A percentile compares a stretch with the other conserved stretches of the same genome.
Conservation (phyloP, 108 stramenopile species). For the Epithemia pelagica region DNA sequence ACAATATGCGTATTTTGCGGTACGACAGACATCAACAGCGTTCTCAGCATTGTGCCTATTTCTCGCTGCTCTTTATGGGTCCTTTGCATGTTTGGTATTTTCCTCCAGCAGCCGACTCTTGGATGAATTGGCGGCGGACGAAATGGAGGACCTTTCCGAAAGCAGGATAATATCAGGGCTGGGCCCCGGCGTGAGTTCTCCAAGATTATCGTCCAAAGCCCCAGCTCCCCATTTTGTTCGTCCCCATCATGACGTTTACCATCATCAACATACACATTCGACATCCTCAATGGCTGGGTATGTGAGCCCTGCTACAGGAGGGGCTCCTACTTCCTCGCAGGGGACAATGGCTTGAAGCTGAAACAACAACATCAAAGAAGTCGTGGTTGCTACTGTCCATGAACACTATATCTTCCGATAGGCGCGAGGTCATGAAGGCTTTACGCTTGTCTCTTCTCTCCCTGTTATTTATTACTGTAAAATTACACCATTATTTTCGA, state of each 20-base stretch:
- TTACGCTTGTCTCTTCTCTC: no score
- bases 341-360: neutral
- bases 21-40: conserved; percentile 54
- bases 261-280: neutral
- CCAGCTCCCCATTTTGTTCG: neutral
- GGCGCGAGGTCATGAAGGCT: no score
- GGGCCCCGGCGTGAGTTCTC: neutral
- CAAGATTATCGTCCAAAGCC: neutral
- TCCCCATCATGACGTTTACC: neutral
- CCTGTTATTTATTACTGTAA: no score
- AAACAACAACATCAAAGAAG: no score
- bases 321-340: neutral
- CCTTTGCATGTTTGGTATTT: conserved; percentile 63
- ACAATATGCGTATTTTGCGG: conserved; percentile 17
- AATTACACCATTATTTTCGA: no score
- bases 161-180: neutral
- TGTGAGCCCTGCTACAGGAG: neutral
- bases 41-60: conserved; percentile 79
- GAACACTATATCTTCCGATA: no score
- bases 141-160: conserved; percentile 24
- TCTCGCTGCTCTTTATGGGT: conserved; percentile 70
- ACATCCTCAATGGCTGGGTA: neutral
- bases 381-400: no score
- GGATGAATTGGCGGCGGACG: conserved; percentile 65
- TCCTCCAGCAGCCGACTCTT: conserved; percentile 38